phyloP scores from a whole-genome alignment of 208 protist species.

The Balamuthia mandrillaris region DNA sequence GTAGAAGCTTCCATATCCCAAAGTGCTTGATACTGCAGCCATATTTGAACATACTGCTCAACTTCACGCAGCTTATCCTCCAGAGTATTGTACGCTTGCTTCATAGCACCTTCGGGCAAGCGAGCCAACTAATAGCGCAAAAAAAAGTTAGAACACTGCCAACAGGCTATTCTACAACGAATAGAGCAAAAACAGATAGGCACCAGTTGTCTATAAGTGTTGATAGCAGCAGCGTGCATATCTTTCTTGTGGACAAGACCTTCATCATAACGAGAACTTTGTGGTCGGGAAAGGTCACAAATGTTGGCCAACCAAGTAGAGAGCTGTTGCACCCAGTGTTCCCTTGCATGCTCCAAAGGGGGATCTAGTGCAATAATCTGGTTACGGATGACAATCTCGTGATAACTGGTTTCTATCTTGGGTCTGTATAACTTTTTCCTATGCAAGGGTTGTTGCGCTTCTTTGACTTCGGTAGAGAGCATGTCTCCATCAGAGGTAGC shows the following conservation, averaged over 20 bases:
- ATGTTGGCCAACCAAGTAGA: conserved; percentile 60
- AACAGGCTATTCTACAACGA: background rate
- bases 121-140: conserved; percentile 53
- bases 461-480: no score
- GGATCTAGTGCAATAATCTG: conserved; percentile 64
- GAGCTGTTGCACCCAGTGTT: conserved; percentile 46
- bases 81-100: conserved; percentile 61
- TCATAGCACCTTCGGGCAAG: conserved; percentile 52
- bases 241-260: conserved; percentile 20
- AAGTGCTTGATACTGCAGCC: conserved; percentile 82
- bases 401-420: conserved; percentile 14
- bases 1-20: conserved; percentile 77
- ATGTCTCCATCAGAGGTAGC: no score
- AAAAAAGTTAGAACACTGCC: conserved; percentile 42
- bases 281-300: conserved; percentile 57
- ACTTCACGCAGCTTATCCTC: conserved; percentile 56
- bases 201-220: conserved; percentile 25
- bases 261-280: conserved; percentile 59
- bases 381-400: conserved; percentile 75
- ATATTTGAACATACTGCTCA: conserved; percentile 69
- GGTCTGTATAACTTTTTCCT: background rate
- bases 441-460: background rate
- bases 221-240: background rate
- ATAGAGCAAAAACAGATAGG: background rate
- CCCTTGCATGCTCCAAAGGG: conserved; percentile 69